phyloP scores from a whole-genome alignment of 768 basidiomycete species.

The Collybiopsis luxurians region DNA sequence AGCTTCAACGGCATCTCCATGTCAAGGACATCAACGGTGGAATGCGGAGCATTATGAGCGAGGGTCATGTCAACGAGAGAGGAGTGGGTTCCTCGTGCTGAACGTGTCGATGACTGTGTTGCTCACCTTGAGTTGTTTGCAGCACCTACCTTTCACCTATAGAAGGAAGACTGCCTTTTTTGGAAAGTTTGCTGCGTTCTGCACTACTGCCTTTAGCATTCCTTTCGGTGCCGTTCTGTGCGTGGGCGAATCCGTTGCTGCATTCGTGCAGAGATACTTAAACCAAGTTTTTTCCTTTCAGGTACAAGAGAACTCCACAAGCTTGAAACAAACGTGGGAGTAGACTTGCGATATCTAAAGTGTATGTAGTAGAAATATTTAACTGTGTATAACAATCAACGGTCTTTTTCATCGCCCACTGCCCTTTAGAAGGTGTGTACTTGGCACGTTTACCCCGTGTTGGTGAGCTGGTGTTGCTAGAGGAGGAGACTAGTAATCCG shows the following conservation, averaged over 20 bases:
- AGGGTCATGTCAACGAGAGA: slow-evolving; percentile 1
- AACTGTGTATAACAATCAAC: too few species aligned
- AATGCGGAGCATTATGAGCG: not conserved
- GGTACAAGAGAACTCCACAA: not conserved
- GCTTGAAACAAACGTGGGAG: not conserved
- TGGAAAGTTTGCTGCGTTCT: not conserved
- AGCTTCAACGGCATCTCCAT: not conserved
- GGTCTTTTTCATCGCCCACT: too few species aligned
- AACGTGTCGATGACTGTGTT: not conserved
- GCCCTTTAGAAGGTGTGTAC: too few species aligned
- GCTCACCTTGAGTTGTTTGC: not conserved
- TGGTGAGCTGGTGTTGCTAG: too few species aligned
- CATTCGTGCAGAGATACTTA: not conserved
- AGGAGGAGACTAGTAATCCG: too few species aligned
- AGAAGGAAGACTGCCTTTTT: not conserved
- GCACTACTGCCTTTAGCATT: slow-evolving; percentile 1
- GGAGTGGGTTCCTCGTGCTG: not conserved
- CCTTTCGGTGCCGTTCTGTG: slow-evolving; percentile 2
- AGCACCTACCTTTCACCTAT: slow-evolving; percentile 3
- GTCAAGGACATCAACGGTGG: not conserved
- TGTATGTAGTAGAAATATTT: not conserved
- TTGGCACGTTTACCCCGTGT: too few species aligned
- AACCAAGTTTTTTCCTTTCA: not conserved
- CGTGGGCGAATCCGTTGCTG: not conserved
- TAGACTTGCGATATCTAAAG: not conserved